phyloP scores from a whole-genome alignment of 306 rosid genomes.

The Fragaria nilgerrensis region DNA sequence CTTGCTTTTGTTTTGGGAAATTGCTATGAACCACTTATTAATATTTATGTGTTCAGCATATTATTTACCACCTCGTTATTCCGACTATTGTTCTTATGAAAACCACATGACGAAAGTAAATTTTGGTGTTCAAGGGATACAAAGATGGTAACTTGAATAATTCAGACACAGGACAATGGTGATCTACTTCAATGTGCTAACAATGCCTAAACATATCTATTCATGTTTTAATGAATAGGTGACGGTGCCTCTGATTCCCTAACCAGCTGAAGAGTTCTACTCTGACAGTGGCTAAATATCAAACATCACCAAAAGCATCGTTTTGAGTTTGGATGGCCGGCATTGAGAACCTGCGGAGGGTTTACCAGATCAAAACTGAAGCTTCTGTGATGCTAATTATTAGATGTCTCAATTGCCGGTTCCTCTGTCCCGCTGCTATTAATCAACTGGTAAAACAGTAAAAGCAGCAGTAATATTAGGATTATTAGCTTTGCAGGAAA shows the following conservation, averaged over 20 bases:
- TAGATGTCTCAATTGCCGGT: constrained; percentile 36
- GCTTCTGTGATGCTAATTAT: constrained; percentile 22
- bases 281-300: neutral
- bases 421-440: constrained; percentile 53
- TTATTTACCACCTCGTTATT: too few relatives aligned
- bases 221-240: neutral
- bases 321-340: constrained; percentile 7
- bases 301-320: neutral
- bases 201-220: too few relatives aligned
- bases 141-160: neutral
- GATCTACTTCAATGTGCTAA: neutral
- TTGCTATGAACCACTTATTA: too few relatives aligned
- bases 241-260: neutral
- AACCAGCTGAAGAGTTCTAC: neutral
- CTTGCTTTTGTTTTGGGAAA: too few relatives aligned
- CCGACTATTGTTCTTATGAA: too few relatives aligned
- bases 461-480: neutral
- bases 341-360: neutral
- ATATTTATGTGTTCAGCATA: too few relatives aligned
- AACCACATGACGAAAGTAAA: too few relatives aligned
- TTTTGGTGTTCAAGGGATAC: neutral
- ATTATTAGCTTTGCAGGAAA: constrained; percentile 8
- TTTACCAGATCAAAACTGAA: neutral
- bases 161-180: neutral
- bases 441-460: constrained; percentile 57